Conservation (phyloP, 2,329 filamentous ascomycete species). For the Penicillium janthinellum region DNA sequence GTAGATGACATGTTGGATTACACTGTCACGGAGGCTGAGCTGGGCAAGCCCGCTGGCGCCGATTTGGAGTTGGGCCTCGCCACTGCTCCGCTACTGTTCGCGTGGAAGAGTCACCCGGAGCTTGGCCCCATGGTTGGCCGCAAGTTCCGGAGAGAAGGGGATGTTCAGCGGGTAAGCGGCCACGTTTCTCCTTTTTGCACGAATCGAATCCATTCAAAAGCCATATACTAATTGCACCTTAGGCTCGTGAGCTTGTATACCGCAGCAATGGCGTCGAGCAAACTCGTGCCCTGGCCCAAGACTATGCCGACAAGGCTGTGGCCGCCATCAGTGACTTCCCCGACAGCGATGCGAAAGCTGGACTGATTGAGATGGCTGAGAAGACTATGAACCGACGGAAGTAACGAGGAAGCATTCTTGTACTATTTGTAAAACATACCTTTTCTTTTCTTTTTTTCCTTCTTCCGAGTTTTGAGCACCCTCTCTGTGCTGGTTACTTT, state of each 20-base stretch:
- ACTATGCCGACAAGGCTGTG: conserved; percentile 87
- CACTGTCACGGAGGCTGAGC: conserved; percentile 77
- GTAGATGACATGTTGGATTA: conserved; percentile 99
- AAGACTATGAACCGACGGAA: conserved; percentile 90
- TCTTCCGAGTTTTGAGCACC: conserved; percentile 6
- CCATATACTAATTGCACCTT: conserved; percentile 17
- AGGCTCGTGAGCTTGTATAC: conserved; percentile 86
- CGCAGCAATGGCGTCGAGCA: conserved; percentile 87
- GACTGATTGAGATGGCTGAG: conserved; percentile 87
- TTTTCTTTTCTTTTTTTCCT: conserved; percentile 15
- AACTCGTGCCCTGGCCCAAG: conserved; percentile 84
- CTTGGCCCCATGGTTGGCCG: conserved; percentile 86
- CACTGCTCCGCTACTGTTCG: conserved; percentile 90
- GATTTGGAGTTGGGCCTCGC: conserved; percentile 91
- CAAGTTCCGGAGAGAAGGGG: conserved; percentile 82
- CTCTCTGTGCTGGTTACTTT: conserved; percentile 13
- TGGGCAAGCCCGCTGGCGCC: conserved; percentile 93
- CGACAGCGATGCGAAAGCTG: conserved; percentile 90
- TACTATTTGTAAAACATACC: conserved; percentile 27
- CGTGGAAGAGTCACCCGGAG: conserved; percentile 86
- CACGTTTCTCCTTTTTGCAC: neutral
- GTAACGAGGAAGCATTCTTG: conserved; percentile 44
- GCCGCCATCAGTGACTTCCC: conserved; percentile 82
- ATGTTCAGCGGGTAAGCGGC: conserved; percentile 73
- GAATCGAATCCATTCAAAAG: neutral